Evolutionary conservation across 192 early-diverging fungal genomes (phyloP).

Genomic region (Umbelopsis isabellina): DNA sequence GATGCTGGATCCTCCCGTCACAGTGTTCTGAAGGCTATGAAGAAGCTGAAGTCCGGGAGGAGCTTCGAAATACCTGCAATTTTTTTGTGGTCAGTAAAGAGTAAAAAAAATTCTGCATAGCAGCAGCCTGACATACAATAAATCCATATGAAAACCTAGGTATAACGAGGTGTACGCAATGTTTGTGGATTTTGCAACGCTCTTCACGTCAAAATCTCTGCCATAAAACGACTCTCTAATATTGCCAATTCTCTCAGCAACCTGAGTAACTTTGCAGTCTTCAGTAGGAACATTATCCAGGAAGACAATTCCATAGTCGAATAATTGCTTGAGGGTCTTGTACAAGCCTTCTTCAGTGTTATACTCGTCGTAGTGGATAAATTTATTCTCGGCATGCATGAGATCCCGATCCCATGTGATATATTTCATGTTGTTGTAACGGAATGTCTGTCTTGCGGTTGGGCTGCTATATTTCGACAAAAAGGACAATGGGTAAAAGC

Average conservation of each 20-base stretch:
- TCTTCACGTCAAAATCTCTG: constrained; percentile 77
- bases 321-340: constrained; percentile 57
- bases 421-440: constrained; percentile 38
- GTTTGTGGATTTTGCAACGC: constrained; percentile 72
- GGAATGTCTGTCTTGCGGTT: constrained; percentile 12
- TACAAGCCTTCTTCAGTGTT: constrained; percentile 55
- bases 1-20: constrained; percentile 71
- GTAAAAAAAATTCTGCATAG: neutral
- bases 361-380: constrained; percentile 61
- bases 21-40: constrained; percentile 77
- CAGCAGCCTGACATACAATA: constrained; percentile 60
- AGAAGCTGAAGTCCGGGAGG: constrained; percentile 84
- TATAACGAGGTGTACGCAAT: constrained; percentile 84
- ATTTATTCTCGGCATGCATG: constrained; percentile 47
- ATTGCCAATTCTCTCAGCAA: constrained; percentile 69
- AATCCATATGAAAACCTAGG: constrained; percentile 87
- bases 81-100: neutral
- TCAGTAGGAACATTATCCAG: constrained; percentile 63
- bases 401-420: constrained; percentile 46
- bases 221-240: constrained; percentile 81
- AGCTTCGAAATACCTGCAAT: constrained; percentile 72
- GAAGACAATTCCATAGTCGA: constrained; percentile 71
- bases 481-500: constrained; percentile 40
- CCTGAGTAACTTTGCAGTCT: constrained; percentile 57
- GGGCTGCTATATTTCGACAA: constrained; percentile 30